Base-by-base conservation (phyloP, 441 rosid genomes). In the Macaranga tanarius region DNA sequence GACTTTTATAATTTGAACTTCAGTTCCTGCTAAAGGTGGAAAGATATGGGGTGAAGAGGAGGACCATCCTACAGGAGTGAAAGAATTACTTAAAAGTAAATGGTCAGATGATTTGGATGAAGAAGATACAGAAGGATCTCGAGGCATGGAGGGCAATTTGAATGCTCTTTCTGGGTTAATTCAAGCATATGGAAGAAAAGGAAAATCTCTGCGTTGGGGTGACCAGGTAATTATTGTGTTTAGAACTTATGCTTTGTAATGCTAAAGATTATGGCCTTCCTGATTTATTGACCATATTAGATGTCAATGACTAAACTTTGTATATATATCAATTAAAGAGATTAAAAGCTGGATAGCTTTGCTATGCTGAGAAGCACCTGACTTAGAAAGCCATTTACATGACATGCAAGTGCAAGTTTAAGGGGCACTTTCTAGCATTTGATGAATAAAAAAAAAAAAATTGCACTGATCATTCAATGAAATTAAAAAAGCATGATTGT, bases 131-230 rank as follows among this genome's bases (percentile, higher is more conserved):
- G 84, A 89, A 68, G 76, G 81, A 48, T 76, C 82, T 50, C 19
- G 60, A 66, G 71, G 70, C 57, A 17, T 23, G 20, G 86, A 79
- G 82, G 69, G 84, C 65, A 82, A 82, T 71, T 60, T 75, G 45
- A 88, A 83, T 80, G 80, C 88, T 38, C 77, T 76, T 51, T 84
- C 93, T 59, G 84, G 86, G 56, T 81, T 87, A 83, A 82, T 79
- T 70, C 89, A 77, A 75, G 82, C 83, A 40, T 75, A 82, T 77
- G 75, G 79, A 31, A 81, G 79, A 78, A 79, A 81, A 77, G 81
- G 85, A 67, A 92, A 94, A 85, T 84, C 92, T 71, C 91, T 94
- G 70, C 88, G 74, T 63, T 92, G 97, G 99, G 87, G 97, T 50
- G 99, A 94, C 74, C 87, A 89, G 97, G 99, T 94, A 80, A 72